Evolutionary conservation across 495 filamentous ascomycete species (phyloP).

Genomic region (Letharia lupina): DNA sequence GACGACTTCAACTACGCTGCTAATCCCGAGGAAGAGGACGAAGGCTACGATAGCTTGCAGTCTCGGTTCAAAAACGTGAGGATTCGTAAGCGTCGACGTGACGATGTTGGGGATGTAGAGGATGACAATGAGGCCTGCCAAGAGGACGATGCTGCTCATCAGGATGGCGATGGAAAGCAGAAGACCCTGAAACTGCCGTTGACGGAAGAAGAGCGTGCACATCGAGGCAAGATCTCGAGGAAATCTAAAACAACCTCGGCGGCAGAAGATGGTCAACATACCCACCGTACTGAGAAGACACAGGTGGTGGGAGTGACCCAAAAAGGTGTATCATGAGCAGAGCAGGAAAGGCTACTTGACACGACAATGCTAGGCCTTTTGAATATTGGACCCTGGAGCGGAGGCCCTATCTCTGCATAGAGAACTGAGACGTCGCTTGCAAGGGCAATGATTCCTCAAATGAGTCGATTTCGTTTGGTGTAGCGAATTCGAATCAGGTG

Average conservation of each 20-base stretch:
- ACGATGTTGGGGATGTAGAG: background rate
- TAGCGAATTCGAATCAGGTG: background rate
- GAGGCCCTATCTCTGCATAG: background rate
- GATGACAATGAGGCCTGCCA: background rate
- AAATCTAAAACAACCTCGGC: background rate
- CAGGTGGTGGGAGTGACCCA: background rate
- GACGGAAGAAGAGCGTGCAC: background rate
- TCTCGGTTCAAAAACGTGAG: conserved; percentile 1
- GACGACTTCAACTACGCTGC: background rate
- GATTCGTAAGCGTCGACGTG: conserved; percentile 7
- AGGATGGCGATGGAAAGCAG: background rate
- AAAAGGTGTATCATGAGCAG: background rate
- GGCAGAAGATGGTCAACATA: background rate
- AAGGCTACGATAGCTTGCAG: background rate
- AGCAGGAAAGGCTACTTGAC: background rate
- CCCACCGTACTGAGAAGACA: background rate
- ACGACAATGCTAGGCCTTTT: background rate
- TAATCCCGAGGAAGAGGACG: conserved; percentile 11
- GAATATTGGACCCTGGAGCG: background rate
- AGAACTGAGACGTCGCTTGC: background rate
- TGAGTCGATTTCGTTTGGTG: background rate
- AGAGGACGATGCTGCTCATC: background rate
- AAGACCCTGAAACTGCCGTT: background rate
- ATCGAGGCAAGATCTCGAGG: conserved; percentile 4
- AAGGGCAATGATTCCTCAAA: background rate